Conservation (phyloP, 1,284 basidiomycete genomes). For the Ustilago esculenta region DNA sequence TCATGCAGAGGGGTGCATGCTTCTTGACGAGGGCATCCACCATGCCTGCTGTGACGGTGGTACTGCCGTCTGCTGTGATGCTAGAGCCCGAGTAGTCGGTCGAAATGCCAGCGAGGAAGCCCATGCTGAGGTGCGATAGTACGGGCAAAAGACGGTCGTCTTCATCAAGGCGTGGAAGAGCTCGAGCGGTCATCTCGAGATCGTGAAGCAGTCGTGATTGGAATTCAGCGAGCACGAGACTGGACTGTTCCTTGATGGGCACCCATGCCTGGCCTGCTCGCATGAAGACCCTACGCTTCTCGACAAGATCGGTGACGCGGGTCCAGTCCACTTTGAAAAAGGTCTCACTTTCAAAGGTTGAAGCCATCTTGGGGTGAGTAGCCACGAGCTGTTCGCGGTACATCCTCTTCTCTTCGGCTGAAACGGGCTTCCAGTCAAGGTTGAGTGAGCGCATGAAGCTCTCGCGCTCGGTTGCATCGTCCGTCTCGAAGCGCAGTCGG, state of each 20-base stretch:
- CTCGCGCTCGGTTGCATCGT: constrained; percentile 75
- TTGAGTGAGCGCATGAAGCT: constrained; percentile 79
- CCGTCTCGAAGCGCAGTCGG: constrained; percentile 81
- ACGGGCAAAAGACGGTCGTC: constrained; percentile 91
- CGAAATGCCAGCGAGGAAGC: constrained; percentile 89
- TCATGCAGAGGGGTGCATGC: constrained; percentile 97
- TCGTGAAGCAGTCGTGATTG: constrained; percentile 78
- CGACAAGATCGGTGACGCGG: constrained; percentile 89
- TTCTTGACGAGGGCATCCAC: constrained; percentile 84
- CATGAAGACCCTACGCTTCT: constrained; percentile 83
- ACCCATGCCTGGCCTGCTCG: constrained; percentile 89
- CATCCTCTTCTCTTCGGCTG: constrained; percentile 72
- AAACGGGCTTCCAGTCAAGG: constrained; percentile 82
- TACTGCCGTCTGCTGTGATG: constrained; percentile 69
- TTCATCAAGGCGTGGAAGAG: constrained; percentile 92
- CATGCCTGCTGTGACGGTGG: constrained; percentile 89
- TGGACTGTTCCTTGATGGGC: constrained; percentile 81
- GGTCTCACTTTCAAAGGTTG: constrained; percentile 70
- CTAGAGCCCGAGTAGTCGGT: constrained; percentile 76
- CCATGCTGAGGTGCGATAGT: constrained; percentile 89
- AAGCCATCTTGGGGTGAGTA: constrained; percentile 53
- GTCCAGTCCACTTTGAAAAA: constrained; percentile 87
- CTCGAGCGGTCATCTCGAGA: constrained; percentile 88
- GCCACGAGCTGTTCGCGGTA: constrained; percentile 72
- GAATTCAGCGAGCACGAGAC: constrained; percentile 89